These are phyloP conservation scores for Pseudogymnoascus sp. DNA, from an alignment of 2,329 filamentous ascomycete genomes.

Conservation along the genomic window DNA sequence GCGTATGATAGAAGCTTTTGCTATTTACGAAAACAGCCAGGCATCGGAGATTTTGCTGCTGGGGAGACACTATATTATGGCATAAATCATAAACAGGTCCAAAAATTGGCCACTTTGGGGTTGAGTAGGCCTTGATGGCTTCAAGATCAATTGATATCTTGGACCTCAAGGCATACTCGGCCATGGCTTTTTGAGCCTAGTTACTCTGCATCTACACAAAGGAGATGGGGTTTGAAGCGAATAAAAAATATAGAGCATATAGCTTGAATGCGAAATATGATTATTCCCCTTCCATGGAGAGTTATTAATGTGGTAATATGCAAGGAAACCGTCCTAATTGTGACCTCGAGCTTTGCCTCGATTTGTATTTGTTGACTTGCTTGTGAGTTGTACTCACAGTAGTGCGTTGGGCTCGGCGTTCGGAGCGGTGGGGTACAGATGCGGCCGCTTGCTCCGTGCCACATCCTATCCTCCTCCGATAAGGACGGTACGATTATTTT, in stretches of 20 bases:
- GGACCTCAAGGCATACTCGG: neutral
- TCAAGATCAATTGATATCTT: neutral
- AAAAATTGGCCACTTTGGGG: neutral
- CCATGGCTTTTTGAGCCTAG: neutral
- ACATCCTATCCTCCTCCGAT: neutral
- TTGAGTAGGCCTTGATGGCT: neutral
- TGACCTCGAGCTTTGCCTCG: neutral
- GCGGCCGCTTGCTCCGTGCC: conserved; percentile 5
- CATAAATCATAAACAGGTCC: neutral
- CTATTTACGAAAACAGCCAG: neutral
- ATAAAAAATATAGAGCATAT: neutral
- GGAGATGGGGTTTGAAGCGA: neutral
- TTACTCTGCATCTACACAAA: neutral
- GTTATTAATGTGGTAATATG: neutral
- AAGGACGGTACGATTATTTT: conserved; percentile 9
- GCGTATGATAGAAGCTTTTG: neutral
- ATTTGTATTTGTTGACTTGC: neutral
- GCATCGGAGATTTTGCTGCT: neutral
- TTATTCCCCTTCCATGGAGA: neutral
- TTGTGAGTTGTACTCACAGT: neutral
- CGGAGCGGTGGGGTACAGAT: neutral
- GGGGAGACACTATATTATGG: neutral
- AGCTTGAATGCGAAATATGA: neutral
- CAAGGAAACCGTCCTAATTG: neutral
- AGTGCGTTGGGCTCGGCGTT: neutral